phyloP scores from a whole-genome alignment of 257 asterid genomes.

The Knoxia roxburghii region DNA sequence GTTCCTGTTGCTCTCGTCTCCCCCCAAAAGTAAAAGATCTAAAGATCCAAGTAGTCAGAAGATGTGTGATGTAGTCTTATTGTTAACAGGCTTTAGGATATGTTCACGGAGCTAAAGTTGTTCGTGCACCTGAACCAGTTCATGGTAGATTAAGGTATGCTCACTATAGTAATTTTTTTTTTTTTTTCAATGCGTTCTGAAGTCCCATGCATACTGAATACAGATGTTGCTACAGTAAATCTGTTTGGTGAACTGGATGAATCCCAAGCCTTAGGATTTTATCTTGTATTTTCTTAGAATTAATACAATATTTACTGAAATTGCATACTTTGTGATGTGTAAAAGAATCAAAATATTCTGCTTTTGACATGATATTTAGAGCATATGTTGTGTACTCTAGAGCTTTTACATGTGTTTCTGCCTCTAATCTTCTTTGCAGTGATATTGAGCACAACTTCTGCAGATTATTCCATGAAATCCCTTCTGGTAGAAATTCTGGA shows the following conservation, averaged over 20 bases:
- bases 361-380: neutral
- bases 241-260: neutral
- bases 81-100: conserved; percentile 78
- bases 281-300: neutral
- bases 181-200: no score
- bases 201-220: no score
- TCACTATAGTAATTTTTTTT: neutral
- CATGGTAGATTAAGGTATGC: conserved; percentile 93
- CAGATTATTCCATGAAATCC: conserved; percentile 68
- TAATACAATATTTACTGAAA: neutral
- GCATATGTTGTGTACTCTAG: neutral
- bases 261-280: neutral
- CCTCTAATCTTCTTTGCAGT: conserved; percentile 39
- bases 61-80: conserved; percentile 10
- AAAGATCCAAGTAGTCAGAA: neutral
- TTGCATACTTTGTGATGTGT: neutral
- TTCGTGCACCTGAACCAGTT: conserved; percentile 81
- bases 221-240: neutral
- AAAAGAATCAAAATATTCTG: neutral
- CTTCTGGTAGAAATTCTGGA: conserved; percentile 77
- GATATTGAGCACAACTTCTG: conserved; percentile 72
- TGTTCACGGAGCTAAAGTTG: conserved; percentile 86
- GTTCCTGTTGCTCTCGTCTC: no score
- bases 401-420: neutral
- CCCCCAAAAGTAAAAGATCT: neutral